These are phyloP conservation scores for Suillus clintonianus DNA, from an alignment of 768 basidiomycete species.

Conservation along the genomic window DNA sequence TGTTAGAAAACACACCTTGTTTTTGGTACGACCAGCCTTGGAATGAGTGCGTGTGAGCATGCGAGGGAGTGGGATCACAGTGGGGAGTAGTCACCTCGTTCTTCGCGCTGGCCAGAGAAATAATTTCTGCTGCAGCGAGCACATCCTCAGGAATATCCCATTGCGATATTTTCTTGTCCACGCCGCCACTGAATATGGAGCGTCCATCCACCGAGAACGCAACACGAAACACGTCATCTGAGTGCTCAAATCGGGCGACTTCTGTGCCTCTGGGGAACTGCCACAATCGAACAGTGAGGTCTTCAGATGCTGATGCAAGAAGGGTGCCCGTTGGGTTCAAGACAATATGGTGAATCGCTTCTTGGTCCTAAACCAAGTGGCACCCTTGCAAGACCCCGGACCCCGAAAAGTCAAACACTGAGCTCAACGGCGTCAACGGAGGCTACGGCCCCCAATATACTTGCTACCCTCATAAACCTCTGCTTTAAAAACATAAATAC, in stretches of 20 bases:
- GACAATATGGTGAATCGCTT: neutral
- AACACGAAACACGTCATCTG: neutral
- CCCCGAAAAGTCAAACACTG: too few relatives aligned
- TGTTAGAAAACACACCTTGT: neutral
- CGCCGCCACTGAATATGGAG: neutral
- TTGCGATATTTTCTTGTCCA: neutral
- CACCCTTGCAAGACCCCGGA: too few relatives aligned
- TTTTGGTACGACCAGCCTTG: neutral
- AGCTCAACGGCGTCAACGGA: too few relatives aligned
- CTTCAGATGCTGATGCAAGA: conserved; percentile 26
- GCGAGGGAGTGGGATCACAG: neutral
- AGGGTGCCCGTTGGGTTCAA: conserved; percentile 19
- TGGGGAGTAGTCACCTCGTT: neutral
- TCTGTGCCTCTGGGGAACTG: conserved; percentile 18
- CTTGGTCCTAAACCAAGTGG: too few relatives aligned
- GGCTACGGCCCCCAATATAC: too few relatives aligned
- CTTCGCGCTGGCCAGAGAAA: neutral
- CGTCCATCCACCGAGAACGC: neutral
- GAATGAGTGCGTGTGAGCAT: neutral
- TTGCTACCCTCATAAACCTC: too few relatives aligned
- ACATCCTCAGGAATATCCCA: neutral
- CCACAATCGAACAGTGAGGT: conserved; percentile 31
- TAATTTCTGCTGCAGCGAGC: neutral
- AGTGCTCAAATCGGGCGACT: conserved; percentile 14
- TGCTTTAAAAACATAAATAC: too few relatives aligned